Evolutionary conservation across 345 rosid genomes (phyloP), one percentile per base, ranked within the genome.

Genomic region (Psidium guajava): DNA sequence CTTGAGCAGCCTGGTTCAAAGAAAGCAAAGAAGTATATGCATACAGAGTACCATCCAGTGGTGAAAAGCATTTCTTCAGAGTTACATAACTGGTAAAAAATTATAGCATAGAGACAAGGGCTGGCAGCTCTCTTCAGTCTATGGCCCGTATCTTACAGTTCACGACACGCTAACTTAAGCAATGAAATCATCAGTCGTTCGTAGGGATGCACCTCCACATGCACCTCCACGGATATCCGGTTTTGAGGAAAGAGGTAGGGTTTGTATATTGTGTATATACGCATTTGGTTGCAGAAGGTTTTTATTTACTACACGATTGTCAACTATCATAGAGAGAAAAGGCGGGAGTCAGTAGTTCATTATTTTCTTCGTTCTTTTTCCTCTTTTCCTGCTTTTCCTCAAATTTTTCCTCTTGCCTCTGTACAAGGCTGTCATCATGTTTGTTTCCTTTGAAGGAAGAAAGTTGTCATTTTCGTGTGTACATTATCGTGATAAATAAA

Each of bases 41-140:
- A 95, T 89, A 95, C 99, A 32, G 94, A 83, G 84, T 97, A 95
- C 90, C 99, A 96, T 91, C 98, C 97, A 6, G 87, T 96, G 32
- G 93, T 93, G 6, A 96, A 97, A 89, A 97, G 95, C 86, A 86
- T 96, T 75, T 89, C 95, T 1, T 84, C 98, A 1, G 94, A 95
- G 92, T 88, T 95, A 89, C 92, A 92, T 86, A 94, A 96, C 84
- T 97, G 99, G 99, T 96, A 88, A 90, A 86, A 81, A 40, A 56
- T 56, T 56, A 51, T 20, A 15, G 27, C 32, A n/a, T 49, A 8
- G 42, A 51, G 57, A 50, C 54, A 3, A 47, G 83, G 83, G 53
- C 56, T 36, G 77, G 77, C 77, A 28, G 42, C 42, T 28, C 44
- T 64, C 75, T 40, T 69, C 80, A 42, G 80, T 69, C 80, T 69